Conservation (phyloP, 164 flowering plant species). For the Dillenia turbinata region DNA sequence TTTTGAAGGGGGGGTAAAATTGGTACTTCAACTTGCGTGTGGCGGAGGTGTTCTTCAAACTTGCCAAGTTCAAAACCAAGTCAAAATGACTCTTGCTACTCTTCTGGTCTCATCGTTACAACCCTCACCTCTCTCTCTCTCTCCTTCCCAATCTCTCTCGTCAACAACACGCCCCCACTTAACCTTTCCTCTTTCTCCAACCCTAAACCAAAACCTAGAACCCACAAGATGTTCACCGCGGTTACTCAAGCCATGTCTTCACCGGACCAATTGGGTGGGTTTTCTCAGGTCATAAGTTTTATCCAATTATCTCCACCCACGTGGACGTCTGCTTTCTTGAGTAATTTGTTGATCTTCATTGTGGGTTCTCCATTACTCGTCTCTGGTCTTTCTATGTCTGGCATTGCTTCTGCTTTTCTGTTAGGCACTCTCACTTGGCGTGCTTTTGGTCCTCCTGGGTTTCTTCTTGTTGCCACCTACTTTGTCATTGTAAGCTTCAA, state of each 20-base stretch:
- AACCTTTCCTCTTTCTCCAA: background rate
- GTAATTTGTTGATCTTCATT: constrained; percentile 64
- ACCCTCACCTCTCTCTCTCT: too few relatives aligned
- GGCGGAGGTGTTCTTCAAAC: too few relatives aligned
- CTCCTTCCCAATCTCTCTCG: too few relatives aligned
- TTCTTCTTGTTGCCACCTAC: constrained; percentile 77
- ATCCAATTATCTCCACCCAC: constrained; percentile 67
- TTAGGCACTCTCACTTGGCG: constrained; percentile 92
- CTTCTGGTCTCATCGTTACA: too few relatives aligned
- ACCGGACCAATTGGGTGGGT: constrained; percentile 11
- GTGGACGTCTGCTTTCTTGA: constrained; percentile 68
- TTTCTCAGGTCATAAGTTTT: constrained; percentile 32
- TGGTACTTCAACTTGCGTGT: too few relatives aligned
- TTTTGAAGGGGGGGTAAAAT: too few relatives aligned
- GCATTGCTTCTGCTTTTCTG: constrained; percentile 80
- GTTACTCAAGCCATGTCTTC: constrained; percentile 11
- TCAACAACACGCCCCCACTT: too few relatives aligned
- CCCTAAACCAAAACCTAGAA: constrained; percentile 8
- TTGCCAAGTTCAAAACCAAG: too few relatives aligned
- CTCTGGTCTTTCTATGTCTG: constrained; percentile 68
- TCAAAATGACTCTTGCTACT: too few relatives aligned
- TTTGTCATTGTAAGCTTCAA: constrained; percentile 64
- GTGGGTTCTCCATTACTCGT: constrained; percentile 76
- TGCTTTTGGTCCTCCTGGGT: constrained; percentile 73
- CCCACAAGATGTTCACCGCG: constrained; percentile 7